A percentile compares a stretch with the other conserved stretches of the same genome.
phyloP scores from a whole-genome alignment of 73 alveolate species.

The Uronychia binucleata region DNA sequence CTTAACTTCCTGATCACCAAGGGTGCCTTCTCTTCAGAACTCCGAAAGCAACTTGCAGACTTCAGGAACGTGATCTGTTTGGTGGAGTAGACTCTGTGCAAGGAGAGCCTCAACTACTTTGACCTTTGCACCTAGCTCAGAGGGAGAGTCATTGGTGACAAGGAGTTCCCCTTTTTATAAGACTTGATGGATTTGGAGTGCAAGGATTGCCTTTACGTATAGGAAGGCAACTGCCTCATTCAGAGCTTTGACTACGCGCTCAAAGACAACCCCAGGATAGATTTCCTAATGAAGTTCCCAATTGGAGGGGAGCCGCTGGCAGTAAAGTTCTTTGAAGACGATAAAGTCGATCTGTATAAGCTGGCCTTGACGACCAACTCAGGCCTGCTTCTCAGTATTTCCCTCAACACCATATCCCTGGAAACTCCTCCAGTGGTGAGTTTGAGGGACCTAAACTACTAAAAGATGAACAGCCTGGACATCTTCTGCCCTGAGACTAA shows the following conservation, averaged over 20 bases:
- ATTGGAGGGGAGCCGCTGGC: background rate
- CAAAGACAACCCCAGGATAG: constrained; percentile 59
- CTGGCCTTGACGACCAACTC: background rate
- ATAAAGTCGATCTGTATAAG: background rate
- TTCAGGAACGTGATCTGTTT: constrained; percentile 15
- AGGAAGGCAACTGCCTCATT: constrained; percentile 10
- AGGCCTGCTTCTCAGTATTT: background rate
- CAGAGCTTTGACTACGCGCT: constrained; percentile 61
- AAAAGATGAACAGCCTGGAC: background rate
- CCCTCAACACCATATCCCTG: background rate
- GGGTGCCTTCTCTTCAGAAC: background rate
- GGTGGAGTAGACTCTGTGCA: constrained; percentile 4
- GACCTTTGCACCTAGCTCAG: constrained; percentile 59
- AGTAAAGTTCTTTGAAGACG: background rate
- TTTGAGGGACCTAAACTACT: background rate
- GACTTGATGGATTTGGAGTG: background rate
- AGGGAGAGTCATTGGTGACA: constrained; percentile 61
- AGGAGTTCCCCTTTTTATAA: background rate
- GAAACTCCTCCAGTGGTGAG: background rate
- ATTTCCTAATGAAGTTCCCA: constrained; percentile 25
- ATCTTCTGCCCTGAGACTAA: background rate
- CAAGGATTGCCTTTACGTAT: background rate
- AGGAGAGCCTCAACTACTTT: constrained; percentile 25
- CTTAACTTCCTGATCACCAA: background rate
- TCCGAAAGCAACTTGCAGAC: constrained; percentile 3